Conservation (phyloP, 2,329 filamentous ascomycete genomes). For the Aspergillus novoparasiticus region DNA sequence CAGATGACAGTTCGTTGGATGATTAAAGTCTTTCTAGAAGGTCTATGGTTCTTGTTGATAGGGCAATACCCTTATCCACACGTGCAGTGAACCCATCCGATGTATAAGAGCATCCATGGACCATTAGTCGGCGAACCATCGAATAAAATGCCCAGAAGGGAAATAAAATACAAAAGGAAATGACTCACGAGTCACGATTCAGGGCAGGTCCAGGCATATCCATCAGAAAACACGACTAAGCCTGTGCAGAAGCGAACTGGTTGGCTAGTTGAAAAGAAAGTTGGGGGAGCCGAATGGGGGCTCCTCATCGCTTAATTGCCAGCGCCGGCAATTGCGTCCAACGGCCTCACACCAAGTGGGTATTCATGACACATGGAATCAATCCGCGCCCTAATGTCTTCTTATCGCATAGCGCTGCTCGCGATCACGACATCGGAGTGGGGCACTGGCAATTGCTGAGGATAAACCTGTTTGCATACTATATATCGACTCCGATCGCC, state of each 20-base stretch:
- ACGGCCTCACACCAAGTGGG: not conserved
- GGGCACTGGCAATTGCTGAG: not conserved
- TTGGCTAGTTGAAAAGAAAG: not conserved
- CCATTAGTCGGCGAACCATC: not conserved
- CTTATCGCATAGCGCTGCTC: not conserved
- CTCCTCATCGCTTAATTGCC: not conserved
- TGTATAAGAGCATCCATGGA: not conserved
- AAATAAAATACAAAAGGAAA: not conserved
- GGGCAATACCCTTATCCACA: not conserved
- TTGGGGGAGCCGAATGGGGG: not conserved
- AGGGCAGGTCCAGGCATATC: not conserved
- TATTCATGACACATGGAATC: not conserved
- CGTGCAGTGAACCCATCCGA: not conserved
- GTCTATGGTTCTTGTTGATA: not conserved
- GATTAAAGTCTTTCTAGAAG: not conserved
- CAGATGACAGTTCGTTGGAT: not conserved
- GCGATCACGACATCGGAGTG: constrained; percentile 1
- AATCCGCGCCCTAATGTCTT: not conserved
- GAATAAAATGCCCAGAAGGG: not conserved
- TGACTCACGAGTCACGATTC: not conserved
- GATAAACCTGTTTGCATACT: not conserved
- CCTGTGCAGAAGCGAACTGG: not conserved
- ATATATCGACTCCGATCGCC: not conserved
- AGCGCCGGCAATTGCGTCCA: not conserved
- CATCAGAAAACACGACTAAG: not conserved